Evolutionary conservation across 148 eudicot genomes (phyloP), one percentile per base, ranked within the genome.

Genomic region (Chenopodium berlandieri): DNA sequence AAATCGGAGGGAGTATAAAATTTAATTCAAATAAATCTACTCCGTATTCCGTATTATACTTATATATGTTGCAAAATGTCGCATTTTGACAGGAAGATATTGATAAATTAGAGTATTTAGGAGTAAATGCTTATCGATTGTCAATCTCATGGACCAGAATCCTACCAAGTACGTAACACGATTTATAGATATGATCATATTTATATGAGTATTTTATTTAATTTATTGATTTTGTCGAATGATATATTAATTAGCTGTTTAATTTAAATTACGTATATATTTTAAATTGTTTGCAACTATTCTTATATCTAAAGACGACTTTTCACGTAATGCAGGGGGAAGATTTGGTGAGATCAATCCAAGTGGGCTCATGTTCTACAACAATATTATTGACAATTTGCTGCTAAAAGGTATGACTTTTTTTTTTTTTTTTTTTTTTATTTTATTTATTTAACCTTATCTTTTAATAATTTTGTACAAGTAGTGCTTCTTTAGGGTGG

Each of bases 141-240:
- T 94, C 98, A 37, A 90, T 94, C 67, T 90, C 98, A 62, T 94
- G 98, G 94, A 73, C 93, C 14, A 88, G 98, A 90, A 69, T 93
- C 88, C 77, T 93, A 67, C 98, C 98, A 47, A 83, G 97, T 92
- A 86, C 71, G 89, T 9, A 9, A 22, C 37, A 32, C 34, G 52
- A 40, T 40, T 5, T 40, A 40, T 40, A 40, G 44, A 40, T 40
- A 40, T 40, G 44, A 40, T 40, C 44, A 40, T 40, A 5, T 40
- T 40, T 4, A 40, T 5, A 40, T 0, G 44, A 40, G 44, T 40
- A 4, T 6, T 40, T 40, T 40, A 40, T 40, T 40, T 40, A 5
- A 40, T 10, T 48, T 48, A 2, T 48, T 48, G 52, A 48, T 48
- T 48, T 48, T 2, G 52, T 48, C 10, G 14, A 48, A 48, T 48